phyloP scores from a whole-genome alignment of 805 yeast genomes.

The Candida broadrunensis region DNA sequence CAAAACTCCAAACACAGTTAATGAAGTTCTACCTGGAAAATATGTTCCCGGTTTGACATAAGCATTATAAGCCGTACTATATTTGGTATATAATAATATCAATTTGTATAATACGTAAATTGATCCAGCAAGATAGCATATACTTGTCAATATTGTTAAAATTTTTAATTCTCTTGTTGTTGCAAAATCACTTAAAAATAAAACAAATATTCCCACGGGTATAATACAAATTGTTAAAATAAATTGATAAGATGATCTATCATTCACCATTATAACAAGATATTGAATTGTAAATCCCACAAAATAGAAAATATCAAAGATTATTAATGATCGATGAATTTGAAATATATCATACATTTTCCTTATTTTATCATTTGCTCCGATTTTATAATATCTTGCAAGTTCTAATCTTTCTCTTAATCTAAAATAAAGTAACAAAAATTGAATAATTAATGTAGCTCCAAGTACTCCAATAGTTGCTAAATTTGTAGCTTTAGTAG shows the following conservation, averaged over 20 bases:
- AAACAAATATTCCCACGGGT: slow-evolving; percentile 39
- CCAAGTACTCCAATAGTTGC: slow-evolving; percentile 43
- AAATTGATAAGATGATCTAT: slow-evolving; percentile 37
- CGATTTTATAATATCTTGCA: slow-evolving; percentile 47
- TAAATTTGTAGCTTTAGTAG: slow-evolving; percentile 37
- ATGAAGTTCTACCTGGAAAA: slow-evolving; percentile 45
- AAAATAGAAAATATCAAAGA: slow-evolving; percentile 39
- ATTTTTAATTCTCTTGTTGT: slow-evolving; percentile 29
- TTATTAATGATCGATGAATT: slow-evolving; percentile 28
- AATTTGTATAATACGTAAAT: slow-evolving; percentile 47
- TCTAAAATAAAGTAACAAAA: slow-evolving; percentile 22
- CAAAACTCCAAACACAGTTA: slow-evolving; percentile 43
- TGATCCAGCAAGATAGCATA: slow-evolving; percentile 35
- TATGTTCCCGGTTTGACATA: slow-evolving; percentile 29
- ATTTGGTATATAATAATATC: slow-evolving; percentile 42
- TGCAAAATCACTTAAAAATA: slow-evolving; percentile 34
- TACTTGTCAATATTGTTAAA: slow-evolving; percentile 23
- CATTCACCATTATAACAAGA: slow-evolving; percentile 39
- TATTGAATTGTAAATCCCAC: slow-evolving; percentile 50
- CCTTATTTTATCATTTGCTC: slow-evolving; percentile 42
- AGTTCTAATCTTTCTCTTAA: slow-evolving; percentile 42
- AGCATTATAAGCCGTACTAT: slow-evolving; percentile 30
- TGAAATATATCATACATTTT: slow-evolving; percentile 36
- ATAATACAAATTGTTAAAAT: slow-evolving; percentile 44
- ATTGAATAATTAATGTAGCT: slow-evolving; percentile 28